Percentiles rank a stretch among this genome's conserved stretches.
These are phyloP conservation scores for Epichloe typhina DNA, from an alignment of 2,329 filamentous ascomycete species.

Conservation along the genomic window DNA sequence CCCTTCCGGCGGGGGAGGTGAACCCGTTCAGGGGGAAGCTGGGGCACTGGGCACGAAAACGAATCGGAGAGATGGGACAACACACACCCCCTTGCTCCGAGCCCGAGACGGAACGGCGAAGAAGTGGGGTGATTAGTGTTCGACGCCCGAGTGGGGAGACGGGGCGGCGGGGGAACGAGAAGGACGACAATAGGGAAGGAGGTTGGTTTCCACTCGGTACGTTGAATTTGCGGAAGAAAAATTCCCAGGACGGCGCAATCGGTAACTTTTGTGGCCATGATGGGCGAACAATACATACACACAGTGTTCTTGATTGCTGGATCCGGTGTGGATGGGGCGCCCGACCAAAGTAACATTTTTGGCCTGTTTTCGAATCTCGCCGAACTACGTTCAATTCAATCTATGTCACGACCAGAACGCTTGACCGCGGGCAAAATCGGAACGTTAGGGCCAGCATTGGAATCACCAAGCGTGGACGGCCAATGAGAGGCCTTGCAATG, in stretches of 20 bases:
- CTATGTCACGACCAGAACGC: neutral
- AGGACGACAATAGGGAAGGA: no score
- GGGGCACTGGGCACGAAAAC: slow-evolving; percentile 12
- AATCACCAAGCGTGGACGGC: neutral
- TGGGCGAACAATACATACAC: no score
- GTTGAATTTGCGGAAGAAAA: neutral
- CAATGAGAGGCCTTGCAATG: neutral
- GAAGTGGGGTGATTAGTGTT: neutral
- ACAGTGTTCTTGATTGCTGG: no score
- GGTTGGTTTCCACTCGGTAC: no score
- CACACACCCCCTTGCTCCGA: slow-evolving; percentile 1
- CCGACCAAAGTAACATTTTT: no score
- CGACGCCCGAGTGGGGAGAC: neutral
- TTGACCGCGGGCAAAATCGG: slow-evolving; percentile 9
- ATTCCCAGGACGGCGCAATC: neutral
- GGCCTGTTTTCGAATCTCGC: no score
- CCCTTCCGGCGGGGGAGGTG: slow-evolving; percentile 2
- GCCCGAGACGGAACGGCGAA: slow-evolving; percentile 10
- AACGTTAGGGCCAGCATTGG: slow-evolving; percentile 2
- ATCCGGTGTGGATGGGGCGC: no score
- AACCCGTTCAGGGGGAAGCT: neutral
- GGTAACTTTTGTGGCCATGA: no score
- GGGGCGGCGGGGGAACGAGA: no score
- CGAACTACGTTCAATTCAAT: neutral
- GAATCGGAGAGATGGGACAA: slow-evolving; percentile 9